phyloP scores from a whole-genome alignment of 805 yeast species.

The Candida peoriensis region DNA sequence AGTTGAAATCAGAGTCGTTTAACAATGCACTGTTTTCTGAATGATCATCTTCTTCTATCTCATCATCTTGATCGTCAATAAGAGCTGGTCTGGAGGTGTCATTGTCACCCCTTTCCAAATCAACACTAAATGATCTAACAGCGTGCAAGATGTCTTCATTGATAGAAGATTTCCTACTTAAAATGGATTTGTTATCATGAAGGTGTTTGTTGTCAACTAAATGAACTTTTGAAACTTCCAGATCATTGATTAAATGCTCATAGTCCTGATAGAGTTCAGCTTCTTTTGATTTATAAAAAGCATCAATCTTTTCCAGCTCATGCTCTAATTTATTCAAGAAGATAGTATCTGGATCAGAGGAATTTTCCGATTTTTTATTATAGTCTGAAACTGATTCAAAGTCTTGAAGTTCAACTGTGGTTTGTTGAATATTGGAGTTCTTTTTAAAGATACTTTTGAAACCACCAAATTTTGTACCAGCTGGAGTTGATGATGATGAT shows the following conservation, averaged over 20 bases:
- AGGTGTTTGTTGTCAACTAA: conserved; percentile 18
- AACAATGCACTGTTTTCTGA: conserved; percentile 45
- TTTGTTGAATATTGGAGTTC: conserved; percentile 1
- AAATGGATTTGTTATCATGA: conserved; percentile 19
- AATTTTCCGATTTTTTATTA: conserved; percentile 13
- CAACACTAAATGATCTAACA: conserved; percentile 17
- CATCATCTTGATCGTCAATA: conserved; percentile 31
- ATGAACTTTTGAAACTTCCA: conserved; percentile 33
- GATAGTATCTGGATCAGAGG: conserved; percentile 31
- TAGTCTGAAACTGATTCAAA: conserved; percentile 5
- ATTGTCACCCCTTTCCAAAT: conserved; percentile 22
- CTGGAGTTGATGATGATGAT: not conserved
- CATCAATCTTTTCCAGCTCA: conserved; percentile 50
- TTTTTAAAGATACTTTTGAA: not conserved
- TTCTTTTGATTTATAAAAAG: conserved; percentile 45
- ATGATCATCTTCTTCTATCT: conserved; percentile 35
- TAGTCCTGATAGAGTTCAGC: conserved; percentile 39
- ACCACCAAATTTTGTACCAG: not conserved
- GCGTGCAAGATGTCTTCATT: conserved; percentile 17
- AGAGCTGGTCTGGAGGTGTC: conserved; percentile 24
- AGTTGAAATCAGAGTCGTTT: conserved; percentile 43
- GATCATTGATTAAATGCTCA: conserved; percentile 42
- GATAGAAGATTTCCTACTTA: conserved; percentile 19
- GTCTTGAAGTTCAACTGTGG: conserved; percentile 24
- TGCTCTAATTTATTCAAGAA: conserved; percentile 41